Evolutionary conservation across 352 stramenopile species (phyloP), one percentile per base, ranked within the genome.

Genomic region (Globisporangium canariense): DNA sequence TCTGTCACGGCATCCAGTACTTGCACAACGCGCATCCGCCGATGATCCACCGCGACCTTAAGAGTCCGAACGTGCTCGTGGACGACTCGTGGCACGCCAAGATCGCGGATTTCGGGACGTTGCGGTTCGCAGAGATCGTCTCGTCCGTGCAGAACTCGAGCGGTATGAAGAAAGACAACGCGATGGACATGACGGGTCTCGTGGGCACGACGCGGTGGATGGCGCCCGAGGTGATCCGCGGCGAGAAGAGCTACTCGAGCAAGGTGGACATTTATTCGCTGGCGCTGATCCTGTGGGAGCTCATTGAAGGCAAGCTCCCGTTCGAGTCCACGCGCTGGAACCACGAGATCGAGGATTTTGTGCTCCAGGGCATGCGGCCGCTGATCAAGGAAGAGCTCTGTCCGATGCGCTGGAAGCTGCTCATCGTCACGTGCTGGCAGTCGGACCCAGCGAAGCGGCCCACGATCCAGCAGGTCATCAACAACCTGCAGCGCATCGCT

Each of bases 11-110:
- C 7, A 93, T 97, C 58, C 88, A 93, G 72, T 97, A 96, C 58
- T 76, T 97, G 41, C 91, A 97, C 74, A 94, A 91, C 43, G 81
- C 87, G 5, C 89, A 92, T 38, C 89, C 88, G 16, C 86, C 84
- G 7, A 95, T 97, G 83, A 94, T 97, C 64, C 91, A 97, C 60
- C 85, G 89, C 58, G 90, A 97, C 43, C 72, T 97, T 30, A 97
- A 97, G 75, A 92, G 78, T 47, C 86, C 89, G 0, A 97, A 97
- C 59, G 85, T 97, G 16, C 69, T 97, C 11, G 85, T 97, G 9
- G 83, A 94, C 38, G 79, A 93, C 67, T 93, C 88, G 43, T 96
- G 89, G 86, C 87, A 93, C 54, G 88, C 86, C 47, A 97, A 97
- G 70, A 94, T 97, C 22, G 88, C 86, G 0, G 91, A 97, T 66